A percentile compares a stretch with the other conserved stretches of the same genome.
phyloP scores from a whole-genome alignment of 176 grass and related monocot genomes.

The Musa troglodytarum region DNA sequence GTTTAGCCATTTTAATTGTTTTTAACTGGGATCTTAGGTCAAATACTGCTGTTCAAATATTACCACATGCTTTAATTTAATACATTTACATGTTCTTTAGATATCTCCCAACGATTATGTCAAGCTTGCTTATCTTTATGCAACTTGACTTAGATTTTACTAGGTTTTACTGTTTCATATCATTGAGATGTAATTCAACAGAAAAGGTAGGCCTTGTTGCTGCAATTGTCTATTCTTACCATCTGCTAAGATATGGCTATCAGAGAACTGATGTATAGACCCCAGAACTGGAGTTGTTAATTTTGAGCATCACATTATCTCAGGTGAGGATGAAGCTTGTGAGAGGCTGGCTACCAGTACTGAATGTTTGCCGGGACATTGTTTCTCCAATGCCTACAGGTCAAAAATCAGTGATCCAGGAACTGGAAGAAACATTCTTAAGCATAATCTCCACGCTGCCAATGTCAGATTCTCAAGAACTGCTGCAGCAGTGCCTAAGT shows the following conservation, averaged over 20 bases:
- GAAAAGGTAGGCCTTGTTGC: not conserved
- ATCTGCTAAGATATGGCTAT: not conserved
- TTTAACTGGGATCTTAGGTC: too few relatives aligned
- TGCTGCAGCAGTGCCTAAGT: constrained; percentile 61
- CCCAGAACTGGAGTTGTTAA: not conserved
- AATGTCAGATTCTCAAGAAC: constrained; percentile 48
- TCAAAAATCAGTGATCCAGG: constrained; percentile 53
- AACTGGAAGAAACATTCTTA: constrained; percentile 73
- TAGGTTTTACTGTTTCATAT: too few relatives aligned
- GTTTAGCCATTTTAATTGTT: too few relatives aligned
- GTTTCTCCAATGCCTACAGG: constrained; percentile 36
- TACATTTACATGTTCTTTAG: too few relatives aligned
- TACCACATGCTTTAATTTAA: too few relatives aligned
- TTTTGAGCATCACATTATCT: constrained; percentile 1
- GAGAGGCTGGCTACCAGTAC: constrained; percentile 74
- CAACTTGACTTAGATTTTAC: too few relatives aligned
- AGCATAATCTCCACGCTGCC: constrained; percentile 72
- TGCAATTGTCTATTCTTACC: not conserved
- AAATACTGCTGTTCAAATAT: too few relatives aligned
- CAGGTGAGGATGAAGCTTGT: constrained; percentile 76
- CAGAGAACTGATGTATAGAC: too few relatives aligned
- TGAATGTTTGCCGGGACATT: constrained; percentile 70
- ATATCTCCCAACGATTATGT: too few relatives aligned
- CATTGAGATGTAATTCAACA: not conserved
- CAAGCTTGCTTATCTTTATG: too few relatives aligned